Evolutionary conservation across 495 filamentous ascomycete genomes (phyloP).

Genomic region (Trichoderma gamsii): DNA sequence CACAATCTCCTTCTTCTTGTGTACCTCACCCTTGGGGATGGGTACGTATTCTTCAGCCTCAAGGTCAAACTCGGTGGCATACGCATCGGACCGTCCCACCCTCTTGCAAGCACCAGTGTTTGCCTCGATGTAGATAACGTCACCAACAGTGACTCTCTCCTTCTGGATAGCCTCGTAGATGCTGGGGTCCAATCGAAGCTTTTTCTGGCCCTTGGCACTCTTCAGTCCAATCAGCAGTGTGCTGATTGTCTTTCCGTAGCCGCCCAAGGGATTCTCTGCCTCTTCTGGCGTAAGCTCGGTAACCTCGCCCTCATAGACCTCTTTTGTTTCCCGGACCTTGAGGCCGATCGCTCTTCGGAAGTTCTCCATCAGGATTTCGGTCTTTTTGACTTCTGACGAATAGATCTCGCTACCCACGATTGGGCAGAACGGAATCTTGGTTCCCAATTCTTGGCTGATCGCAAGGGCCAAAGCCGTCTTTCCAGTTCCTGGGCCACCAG

Average conservation of each 20-base stretch:
- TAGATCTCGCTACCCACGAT: constrained; percentile 97
- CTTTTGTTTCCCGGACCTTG: constrained; percentile 93
- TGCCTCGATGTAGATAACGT: constrained; percentile 98
- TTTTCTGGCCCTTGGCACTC: constrained; percentile 91
- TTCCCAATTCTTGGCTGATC: constrained; percentile 90
- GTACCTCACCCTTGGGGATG: constrained; percentile 95
- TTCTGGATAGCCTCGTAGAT: constrained; percentile 99
- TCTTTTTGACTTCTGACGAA: constrained; percentile 97
- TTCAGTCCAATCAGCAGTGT: constrained; percentile 85
- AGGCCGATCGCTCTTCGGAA: constrained; percentile 94
- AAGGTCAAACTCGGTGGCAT: constrained; percentile 95
- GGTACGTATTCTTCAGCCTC: constrained; percentile 98
- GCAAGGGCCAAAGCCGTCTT: constrained; percentile 95
- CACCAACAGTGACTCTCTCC: constrained; percentile 89
- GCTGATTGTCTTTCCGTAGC: constrained; percentile 90
- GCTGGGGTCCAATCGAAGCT: constrained; percentile 88
- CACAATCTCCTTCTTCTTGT: constrained; percentile 99
- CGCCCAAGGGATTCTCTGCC: constrained; percentile 94
- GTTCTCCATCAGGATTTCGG: constrained; percentile 96
- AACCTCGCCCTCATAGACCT: constrained; percentile 97
- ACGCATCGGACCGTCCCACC: constrained; percentile 90
- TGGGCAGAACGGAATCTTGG: constrained; percentile 94
- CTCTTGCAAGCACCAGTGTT: constrained; percentile 97
- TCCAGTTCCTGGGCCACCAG: constrained; percentile 86
- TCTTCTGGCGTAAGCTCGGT: constrained; percentile 92